Evolutionary conservation across 495 filamentous ascomycete species (phyloP).

Genomic region (Penicillium steckii): DNA sequence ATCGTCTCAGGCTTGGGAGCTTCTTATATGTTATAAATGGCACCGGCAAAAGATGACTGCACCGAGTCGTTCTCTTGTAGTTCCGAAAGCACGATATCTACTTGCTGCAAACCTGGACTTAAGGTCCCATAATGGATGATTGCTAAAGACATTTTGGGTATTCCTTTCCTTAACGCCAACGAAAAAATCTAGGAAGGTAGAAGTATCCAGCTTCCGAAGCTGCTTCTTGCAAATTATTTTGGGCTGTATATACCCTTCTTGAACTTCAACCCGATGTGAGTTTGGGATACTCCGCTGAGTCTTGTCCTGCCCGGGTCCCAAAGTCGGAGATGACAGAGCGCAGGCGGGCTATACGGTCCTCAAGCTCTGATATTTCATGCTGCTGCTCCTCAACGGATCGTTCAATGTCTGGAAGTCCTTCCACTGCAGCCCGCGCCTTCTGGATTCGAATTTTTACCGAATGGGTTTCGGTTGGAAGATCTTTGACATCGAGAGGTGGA

Average conservation of each 20-base stretch:
- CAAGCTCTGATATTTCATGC: conserved; percentile 72
- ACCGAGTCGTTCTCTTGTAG: conserved; percentile 13
- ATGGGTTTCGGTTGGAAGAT: conserved; percentile 71
- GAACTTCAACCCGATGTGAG: conserved; percentile 4
- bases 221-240: not conserved
- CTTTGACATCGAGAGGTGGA: conserved; percentile 65
- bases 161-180: conserved; percentile 20
- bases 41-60: not conserved
- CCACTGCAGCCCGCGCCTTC: conserved; percentile 67
- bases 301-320: conserved; percentile 31
- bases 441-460: conserved; percentile 77
- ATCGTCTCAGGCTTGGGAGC: too few relatives aligned
- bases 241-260: not conserved
- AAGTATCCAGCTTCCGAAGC: not conserved
- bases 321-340: conserved; percentile 51
- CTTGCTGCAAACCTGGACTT: not conserved
- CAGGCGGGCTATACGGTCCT: conserved; percentile 62
- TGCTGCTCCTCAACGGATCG: conserved; percentile 76
- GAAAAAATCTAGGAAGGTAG: not conserved
- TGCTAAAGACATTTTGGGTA: conserved; percentile 20
- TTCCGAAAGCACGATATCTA: conserved; percentile 9
- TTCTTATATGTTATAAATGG: too few relatives aligned
- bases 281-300: not conserved
- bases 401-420: conserved; percentile 69
- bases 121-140: conserved; percentile 2